Evolutionary conservation across 1,284 basidiomycete genomes (phyloP), one percentile per base, ranked within the genome.

Genomic region (Sporisorium graminicola): DNA sequence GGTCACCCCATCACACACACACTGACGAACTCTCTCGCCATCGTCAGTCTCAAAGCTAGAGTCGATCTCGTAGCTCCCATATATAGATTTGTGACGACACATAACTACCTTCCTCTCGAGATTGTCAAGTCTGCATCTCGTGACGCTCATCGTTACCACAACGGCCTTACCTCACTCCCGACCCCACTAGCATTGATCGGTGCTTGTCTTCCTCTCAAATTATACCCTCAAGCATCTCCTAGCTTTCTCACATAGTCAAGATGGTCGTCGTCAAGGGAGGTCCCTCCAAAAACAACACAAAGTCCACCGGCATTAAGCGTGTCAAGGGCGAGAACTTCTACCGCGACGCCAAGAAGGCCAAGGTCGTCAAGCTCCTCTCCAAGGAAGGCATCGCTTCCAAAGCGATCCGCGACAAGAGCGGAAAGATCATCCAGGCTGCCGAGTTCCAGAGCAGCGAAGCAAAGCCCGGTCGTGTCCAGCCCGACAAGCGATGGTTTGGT

Each of bases 401-500:
- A 53, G 80, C 83, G 47, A 82, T 79, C 58, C 79, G 84, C n/a
- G 83, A 85, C 72, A 74, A 74, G 58, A 62, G 74, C 27, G 84
- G 84, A 49, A 83, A 85, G 26, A 63, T 85, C 67, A 79, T 84
- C 52, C 71, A 84, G 67, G 78, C 80, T 9, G 72, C 72, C 33
- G 82, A 83, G 59, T 85, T 85, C 63, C 84, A 85, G 60, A 79
- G 76, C 68, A 79, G 74, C 51, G 84, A 84, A 47, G 84, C 83
- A 27, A 82, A 77, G 69, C 84, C 84, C 5, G 84, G 84, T 22
- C 81, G 84, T 43, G 83, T 85, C 16, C 83, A 84, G 70, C 84
- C 83, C 5, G 83, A 85, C 67, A 74, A 82, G 56, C 78, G 83
- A 29, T 85, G 84, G 84, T 85, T 85, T 67, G 67, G 95, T 52